Conservation (phyloP, 305 asterid genomes). For the Plantago lanceolata region DNA sequence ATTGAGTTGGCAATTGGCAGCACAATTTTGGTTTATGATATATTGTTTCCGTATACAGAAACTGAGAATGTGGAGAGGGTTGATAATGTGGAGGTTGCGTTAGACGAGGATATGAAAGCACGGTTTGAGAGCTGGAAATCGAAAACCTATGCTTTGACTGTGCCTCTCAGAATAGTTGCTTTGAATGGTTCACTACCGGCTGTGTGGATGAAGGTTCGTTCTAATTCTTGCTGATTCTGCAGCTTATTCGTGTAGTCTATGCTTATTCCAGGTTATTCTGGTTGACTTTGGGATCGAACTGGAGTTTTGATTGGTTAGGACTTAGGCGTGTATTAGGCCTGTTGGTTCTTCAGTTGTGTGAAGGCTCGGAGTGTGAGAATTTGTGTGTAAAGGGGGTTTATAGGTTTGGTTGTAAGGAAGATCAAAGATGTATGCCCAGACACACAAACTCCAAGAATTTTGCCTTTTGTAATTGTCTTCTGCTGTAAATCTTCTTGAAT, state of each 20-base stretch:
- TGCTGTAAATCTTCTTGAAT: background rate
- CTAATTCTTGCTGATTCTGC: slow-evolving; percentile 9
- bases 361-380: background rate
- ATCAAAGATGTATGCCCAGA: background rate
- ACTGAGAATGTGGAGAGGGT: background rate
- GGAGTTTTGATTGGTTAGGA: background rate
- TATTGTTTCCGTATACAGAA: slow-evolving; percentile 29
- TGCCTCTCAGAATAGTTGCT: slow-evolving; percentile 75
- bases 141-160: slow-evolving; percentile 68
- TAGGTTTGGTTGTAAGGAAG: background rate
- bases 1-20: too few relatives aligned
- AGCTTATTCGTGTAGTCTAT: background rate
- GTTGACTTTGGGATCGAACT: background rate
- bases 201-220: slow-evolving; percentile 68
- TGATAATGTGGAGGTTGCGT: slow-evolving; percentile 29
- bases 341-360: background rate
- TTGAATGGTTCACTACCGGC: slow-evolving; percentile 76
- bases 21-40: background rate
- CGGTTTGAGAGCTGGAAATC: slow-evolving; percentile 81
- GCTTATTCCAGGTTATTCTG: background rate
- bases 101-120: slow-evolving; percentile 51
- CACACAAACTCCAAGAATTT: background rate
- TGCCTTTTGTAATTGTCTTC: background rate
- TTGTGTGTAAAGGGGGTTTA: background rate
- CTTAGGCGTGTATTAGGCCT: too few relatives aligned